Evolutionary conservation across 2,329 filamentous ascomycete genomes (phyloP).

Genomic region (Aspergillus puulaauensis): DNA sequence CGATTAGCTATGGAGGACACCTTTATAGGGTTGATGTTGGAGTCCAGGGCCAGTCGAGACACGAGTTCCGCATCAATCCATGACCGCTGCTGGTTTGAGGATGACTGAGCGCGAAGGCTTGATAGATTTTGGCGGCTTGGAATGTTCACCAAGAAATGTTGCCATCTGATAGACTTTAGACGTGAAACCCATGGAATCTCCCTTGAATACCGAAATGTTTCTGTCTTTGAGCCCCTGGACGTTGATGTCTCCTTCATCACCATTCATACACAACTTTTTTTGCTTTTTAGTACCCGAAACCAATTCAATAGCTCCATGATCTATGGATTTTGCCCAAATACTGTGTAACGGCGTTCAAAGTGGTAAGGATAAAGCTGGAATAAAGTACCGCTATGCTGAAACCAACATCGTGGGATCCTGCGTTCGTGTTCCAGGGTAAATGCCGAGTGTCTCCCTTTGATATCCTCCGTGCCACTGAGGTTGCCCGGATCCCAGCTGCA

Average conservation of each 20-base stretch:
- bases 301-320: slow-evolving; percentile 2
- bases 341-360: slow-evolving; percentile 2
- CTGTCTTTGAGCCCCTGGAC: background rate
- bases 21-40: slow-evolving; percentile 78
- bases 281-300: background rate
- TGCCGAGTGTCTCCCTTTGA: background rate
- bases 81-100: background rate
- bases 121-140: background rate
- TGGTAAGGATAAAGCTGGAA: background rate
- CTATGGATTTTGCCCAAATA: background rate
- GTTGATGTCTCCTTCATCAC: background rate
- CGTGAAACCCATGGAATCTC: background rate
- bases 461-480: slow-evolving; percentile 1
- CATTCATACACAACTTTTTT: background rate
- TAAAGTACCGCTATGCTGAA: background rate
- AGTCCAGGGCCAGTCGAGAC: slow-evolving; percentile 61
- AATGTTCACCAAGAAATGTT: background rate
- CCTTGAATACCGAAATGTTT: background rate
- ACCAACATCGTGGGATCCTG: background rate
- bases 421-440: background rate
- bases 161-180: background rate
- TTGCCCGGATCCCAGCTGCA: background rate
- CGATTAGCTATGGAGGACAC: slow-evolving; percentile 65
- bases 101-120: background rate
- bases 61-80: slow-evolving; percentile 59